Base-by-base conservation (phyloP, 139 green algal genomes). In the Picochlorum sp. region DNA sequence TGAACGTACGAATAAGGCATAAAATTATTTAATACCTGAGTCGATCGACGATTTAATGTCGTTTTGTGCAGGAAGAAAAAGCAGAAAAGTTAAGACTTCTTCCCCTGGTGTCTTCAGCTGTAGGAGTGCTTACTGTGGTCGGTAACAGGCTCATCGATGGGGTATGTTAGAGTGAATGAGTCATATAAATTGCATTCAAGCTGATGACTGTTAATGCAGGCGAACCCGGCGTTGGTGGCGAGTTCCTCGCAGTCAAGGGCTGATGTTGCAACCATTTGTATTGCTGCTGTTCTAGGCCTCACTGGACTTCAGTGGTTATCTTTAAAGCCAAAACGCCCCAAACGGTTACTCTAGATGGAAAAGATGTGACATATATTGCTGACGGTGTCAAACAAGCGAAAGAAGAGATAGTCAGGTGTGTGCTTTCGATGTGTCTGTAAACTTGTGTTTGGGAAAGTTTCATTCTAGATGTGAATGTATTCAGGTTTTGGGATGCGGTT, bases 281-380 rank as follows among this genome's bases (percentile, higher is more conserved):
- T 97, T 52, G 83, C 82, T 3, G 91, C 88, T 3, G 79, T 88
- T 59, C 76, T 96, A 38, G 59, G 90, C 37, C 79, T 97, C 0
- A 96, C 87, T 2, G 91, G 91, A 4, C 81, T 97, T 56, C 83
- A 91, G 57, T 97, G 91, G 91, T 69, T 90, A 4, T 79, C 81
- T 1, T 63, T 96, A n/a, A 86, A 84, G 72, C 77, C 85, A 67
- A 65, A 51, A 57, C 34, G 3, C 54, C 76, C 3, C 18, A 63
- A 52, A 38, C 59, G 55, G 85, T 86, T 34, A 37, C 73, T 7
- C 66, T 80, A 26, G 70, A 79, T 23, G 82, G 76, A 4, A 45
- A 69, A 50, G 3, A 44, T 21, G 63, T 84, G 4, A 62, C 71
- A 14, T 84, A 65, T 44, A 18, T 72, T 4, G 61, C 77, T 6